Conservation (phyloP, 2,329 filamentous ascomycete species). For the Fusarium marasasianum region DNA sequence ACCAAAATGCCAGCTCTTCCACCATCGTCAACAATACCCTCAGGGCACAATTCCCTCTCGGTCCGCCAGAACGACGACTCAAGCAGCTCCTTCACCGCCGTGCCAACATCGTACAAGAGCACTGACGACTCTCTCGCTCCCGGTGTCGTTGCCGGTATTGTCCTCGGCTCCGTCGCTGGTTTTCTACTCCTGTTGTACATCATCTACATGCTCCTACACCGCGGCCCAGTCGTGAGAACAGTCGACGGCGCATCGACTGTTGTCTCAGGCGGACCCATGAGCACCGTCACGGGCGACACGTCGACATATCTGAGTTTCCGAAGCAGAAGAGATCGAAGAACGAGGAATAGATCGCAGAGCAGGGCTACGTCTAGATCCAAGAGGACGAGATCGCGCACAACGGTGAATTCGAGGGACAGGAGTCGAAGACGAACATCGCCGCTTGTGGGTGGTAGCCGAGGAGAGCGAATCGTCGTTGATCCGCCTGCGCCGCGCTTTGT, state of each 20-base stretch:
- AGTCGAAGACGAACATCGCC: constrained; percentile 32
- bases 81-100: constrained; percentile 40
- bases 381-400: constrained; percentile 38
- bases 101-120: constrained; percentile 50
- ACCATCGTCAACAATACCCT: constrained; percentile 20
- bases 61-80: constrained; percentile 35
- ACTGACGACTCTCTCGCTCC: constrained; percentile 53
- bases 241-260: constrained; percentile 32
- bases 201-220: constrained; percentile 59
- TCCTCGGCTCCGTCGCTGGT: constrained; percentile 57
- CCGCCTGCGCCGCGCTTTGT: constrained; percentile 45
- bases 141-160: constrained; percentile 55
- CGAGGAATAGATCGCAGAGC: constrained; percentile 17
- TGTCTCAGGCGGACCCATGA: constrained; percentile 26
- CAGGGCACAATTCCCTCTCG: constrained; percentile 26
- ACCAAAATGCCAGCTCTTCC: constrained; percentile 29
- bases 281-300: constrained; percentile 32
- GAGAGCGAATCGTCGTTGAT: constrained; percentile 42
- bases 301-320: constrained; percentile 38
- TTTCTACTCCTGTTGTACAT: constrained; percentile 64
- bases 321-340: constrained; percentile 31
- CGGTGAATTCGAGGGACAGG: constrained; percentile 28
- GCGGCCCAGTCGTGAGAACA: constrained; percentile 48
- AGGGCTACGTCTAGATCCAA: constrained; percentile 29
- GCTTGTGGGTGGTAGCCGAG: constrained; percentile 25